A percentile compares a stretch with the other conserved stretches of the same genome.
These are phyloP conservation scores for Sparassis latifolia DNA, from an alignment of 1,284 basidiomycete genomes.

Conservation along the genomic window DNA sequence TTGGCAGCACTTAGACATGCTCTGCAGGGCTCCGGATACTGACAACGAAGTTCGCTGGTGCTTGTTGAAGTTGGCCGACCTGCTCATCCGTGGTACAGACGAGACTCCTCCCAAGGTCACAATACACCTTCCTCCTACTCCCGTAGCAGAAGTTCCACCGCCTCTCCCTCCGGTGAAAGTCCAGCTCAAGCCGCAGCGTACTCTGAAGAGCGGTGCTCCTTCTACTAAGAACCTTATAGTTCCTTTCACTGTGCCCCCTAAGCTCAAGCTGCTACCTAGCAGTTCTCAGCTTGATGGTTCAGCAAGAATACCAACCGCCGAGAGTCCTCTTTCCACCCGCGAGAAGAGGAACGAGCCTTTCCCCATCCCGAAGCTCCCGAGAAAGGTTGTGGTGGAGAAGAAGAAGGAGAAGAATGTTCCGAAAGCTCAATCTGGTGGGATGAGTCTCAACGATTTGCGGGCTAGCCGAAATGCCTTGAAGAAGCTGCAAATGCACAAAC, in stretches of 20 bases:
- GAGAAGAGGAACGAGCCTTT: slow-evolving; percentile 10
- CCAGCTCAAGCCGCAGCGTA: slow-evolving; percentile 31
- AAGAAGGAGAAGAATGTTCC: slow-evolving; percentile 41
- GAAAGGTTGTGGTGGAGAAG: slow-evolving; percentile 16
- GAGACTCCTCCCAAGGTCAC: slow-evolving; percentile 85
- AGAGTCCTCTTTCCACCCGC: slow-evolving; percentile 5
- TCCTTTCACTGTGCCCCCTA: slow-evolving; percentile 40
- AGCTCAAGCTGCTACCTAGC: slow-evolving; percentile 45
- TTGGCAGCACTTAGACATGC: slow-evolving; percentile 4
- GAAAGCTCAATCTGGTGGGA: slow-evolving; percentile 76
- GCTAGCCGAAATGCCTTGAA: slow-evolving; percentile 79
- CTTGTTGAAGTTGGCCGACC: slow-evolving; percentile 87
- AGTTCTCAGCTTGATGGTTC: slow-evolving; percentile 21
- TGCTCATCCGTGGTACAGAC: slow-evolving; percentile 77
- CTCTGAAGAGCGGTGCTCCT: slow-evolving; percentile 37
- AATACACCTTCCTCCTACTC: slow-evolving; percentile 79
- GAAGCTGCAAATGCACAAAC: slow-evolving; percentile 74
- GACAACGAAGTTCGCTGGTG: slow-evolving; percentile 90
- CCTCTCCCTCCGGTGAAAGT: slow-evolving; percentile 46
- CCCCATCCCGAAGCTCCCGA: slow-evolving; percentile 20
- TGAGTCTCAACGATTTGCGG: slow-evolving; percentile 75
- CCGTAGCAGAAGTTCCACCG: slow-evolving; percentile 55
- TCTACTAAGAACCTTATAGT: slow-evolving; percentile 38
- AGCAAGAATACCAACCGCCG: slow-evolving; percentile 18
- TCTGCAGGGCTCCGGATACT: slow-evolving; percentile 54